Percentiles rank a stretch among this genome's conserved stretches.
Evolutionary conservation across 2,329 filamentous ascomycete genomes (phyloP).

Genomic region (Neopestalotiopsis sp.): DNA sequence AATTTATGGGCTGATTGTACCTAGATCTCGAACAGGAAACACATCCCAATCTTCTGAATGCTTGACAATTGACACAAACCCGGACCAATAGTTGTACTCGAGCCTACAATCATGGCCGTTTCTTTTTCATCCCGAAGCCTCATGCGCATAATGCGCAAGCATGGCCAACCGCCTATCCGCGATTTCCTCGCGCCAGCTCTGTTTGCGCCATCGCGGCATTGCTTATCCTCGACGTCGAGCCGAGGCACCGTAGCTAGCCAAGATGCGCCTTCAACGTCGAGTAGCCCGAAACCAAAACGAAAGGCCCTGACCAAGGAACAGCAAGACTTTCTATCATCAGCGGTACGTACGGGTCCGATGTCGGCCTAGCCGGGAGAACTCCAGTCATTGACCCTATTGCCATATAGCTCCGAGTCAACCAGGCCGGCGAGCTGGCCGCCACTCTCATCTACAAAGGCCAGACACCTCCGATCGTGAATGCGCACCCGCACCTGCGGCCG

Average conservation of each 20-base stretch:
- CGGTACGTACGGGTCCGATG: conserved; percentile 52
- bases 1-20: conserved; percentile 7
- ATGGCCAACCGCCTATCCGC: conserved; percentile 33
- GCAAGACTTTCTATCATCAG: conserved; percentile 75
- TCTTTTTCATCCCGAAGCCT: conserved; percentile 25
- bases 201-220: conserved; percentile 29
- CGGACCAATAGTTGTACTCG: too few relatives aligned
- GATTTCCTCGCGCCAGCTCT: conserved; percentile 46
- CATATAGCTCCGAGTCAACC: conserved; percentile 84
- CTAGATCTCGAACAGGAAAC: not conserved
- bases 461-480: conserved; percentile 77
- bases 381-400: not conserved
- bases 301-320: conserved; percentile 74
- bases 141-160: conserved; percentile 28
- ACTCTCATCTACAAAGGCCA: conserved; percentile 93
- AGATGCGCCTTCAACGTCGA: conserved; percentile 30
- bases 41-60: not conserved
- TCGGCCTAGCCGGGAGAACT: not conserved
- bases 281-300: conserved; percentile 43
- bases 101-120: conserved; percentile 25
- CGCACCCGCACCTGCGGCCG: conserved; percentile 85
- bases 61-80: not conserved
- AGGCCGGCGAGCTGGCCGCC: conserved; percentile 96
- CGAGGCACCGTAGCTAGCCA: conserved; percentile 29
- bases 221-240: conserved; percentile 30